Base-by-base conservation (phyloP, 164 flowering plant genomes). In the Liquidambar formosana region DNA sequence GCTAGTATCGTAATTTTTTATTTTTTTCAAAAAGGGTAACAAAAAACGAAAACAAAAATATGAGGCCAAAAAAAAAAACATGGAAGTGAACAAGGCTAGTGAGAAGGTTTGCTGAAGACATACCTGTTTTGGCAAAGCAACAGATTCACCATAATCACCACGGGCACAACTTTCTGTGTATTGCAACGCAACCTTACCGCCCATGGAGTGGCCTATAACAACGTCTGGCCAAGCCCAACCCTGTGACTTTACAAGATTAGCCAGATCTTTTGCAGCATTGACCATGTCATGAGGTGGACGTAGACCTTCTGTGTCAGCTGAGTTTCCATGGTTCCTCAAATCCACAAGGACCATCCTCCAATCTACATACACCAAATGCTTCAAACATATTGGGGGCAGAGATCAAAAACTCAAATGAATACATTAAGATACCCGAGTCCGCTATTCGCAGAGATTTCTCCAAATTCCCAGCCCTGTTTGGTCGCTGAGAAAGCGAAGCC, bases 201-300 rank as follows among this genome's bases (percentile, higher is more conserved):
- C 98, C 93, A 93, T 69, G 26, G 99, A 95, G 75, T 95, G 99
- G 27, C 99, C 97, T 0, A 95, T 80, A 57, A 93, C 96, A 70
- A 86, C 96, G 80, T 91, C 94, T 2, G 99, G 99, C 99, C 96
- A 95, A 65, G 70, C 73, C 99, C 96, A 95, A 48, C 89, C 90
- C 48, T 78, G 71, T 23, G 77, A 68, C 46, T 79, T 81, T 12
- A 95, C 83, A 78, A 95, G 78, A 81, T 84, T 63, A 61, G 97
- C 94, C 75, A 95, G 69, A 84, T 95, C 99, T 33, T 74, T 77
- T 4, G 99, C 98, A 54, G 98, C 86, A 82, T 84, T 93, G 8
- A 61, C 82, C 76, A 95, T 64, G 61, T 90, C 82, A 80, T 93
- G 97, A 47, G 99, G 99, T 18, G 96, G 96, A 21, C 51, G 62